phyloP scores from a whole-genome alignment of 345 rosid genomes.

The Rhodomyrtus tomentosa region DNA sequence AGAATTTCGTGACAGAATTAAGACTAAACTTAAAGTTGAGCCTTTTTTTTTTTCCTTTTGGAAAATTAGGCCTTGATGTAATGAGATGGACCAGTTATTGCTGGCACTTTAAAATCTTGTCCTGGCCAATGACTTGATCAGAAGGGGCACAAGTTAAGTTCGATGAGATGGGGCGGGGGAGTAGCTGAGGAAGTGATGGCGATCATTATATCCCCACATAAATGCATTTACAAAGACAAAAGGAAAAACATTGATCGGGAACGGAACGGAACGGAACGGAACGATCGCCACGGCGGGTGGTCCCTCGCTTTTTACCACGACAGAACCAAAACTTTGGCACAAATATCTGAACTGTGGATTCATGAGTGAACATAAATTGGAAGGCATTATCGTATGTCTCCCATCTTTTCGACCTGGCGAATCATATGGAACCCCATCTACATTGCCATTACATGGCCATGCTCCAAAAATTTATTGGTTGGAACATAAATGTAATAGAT shows the following conservation, averaged over 20 bases:
- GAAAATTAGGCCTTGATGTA: too few relatives aligned
- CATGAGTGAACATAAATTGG: not conserved
- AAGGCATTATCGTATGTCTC: not conserved
- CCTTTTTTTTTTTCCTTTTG: too few relatives aligned
- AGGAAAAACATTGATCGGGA: not conserved
- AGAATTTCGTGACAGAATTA: too few relatives aligned
- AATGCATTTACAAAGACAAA: not conserved
- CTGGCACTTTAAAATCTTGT: not conserved
- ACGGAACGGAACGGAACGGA: not conserved
- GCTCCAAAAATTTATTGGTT: not conserved
- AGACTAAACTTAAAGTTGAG: too few relatives aligned
- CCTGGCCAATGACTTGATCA: not conserved
- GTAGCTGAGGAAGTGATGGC: not conserved
- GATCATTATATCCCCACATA: not conserved
- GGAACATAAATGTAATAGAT: not conserved
- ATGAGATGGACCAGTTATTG: not conserved
- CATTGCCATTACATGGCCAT: not conserved
- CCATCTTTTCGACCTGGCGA: not conserved
- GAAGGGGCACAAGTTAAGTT: not conserved
- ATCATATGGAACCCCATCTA: not conserved
- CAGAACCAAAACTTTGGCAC: not conserved
- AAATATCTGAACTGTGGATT: not conserved
- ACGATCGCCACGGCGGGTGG: not conserved
- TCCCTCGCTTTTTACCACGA: not conserved
- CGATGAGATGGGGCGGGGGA: not conserved